phyloP scores from a whole-genome alignment of 176 grass and related monocot species.

The Otatea glauca region DNA sequence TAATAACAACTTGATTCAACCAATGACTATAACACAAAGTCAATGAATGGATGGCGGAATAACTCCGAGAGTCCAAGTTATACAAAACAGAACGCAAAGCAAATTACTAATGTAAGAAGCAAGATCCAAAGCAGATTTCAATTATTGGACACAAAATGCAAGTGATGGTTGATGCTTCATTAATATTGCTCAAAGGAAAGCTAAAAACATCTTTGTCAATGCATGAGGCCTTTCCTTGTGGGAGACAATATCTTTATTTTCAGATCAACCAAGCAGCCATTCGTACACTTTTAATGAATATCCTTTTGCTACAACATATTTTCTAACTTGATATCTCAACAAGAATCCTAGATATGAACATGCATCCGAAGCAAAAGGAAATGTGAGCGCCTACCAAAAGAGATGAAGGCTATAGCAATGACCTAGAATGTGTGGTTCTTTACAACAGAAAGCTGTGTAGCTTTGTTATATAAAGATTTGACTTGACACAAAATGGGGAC shows the following conservation, averaged over 20 bases:
- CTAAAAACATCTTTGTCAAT: slow-evolving; percentile 23
- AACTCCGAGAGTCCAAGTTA: slow-evolving; percentile 24
- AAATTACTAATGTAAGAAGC: slow-evolving; percentile 17
- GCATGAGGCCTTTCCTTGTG: slow-evolving; percentile 33
- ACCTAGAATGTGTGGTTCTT: slow-evolving; percentile 9
- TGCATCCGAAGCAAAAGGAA: slow-evolving; percentile 14
- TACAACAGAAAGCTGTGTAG: slow-evolving; percentile 8
- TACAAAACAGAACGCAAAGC: not conserved
- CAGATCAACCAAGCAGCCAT: slow-evolving; percentile 15
- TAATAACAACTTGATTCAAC: slow-evolving; percentile 9
- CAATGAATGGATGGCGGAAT: slow-evolving; percentile 6
- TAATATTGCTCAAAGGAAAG: slow-evolving; percentile 36
- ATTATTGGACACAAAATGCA: slow-evolving; percentile 2
- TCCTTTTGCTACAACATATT: not conserved
- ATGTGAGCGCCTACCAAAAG: slow-evolving; percentile 19
- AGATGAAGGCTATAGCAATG: slow-evolving; percentile 32
- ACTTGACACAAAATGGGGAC: not conserved
- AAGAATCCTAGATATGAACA: slow-evolving; percentile 30
- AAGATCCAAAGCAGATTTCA: slow-evolving; percentile 20
- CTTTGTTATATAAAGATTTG: slow-evolving; percentile 24
- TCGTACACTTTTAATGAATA: not conserved
- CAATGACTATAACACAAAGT: slow-evolving; percentile 9
- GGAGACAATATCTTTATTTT: not conserved
- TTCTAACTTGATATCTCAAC: slow-evolving; percentile 37
- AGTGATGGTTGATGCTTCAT: slow-evolving; percentile 16